Evolutionary conservation across 768 basidiomycete genomes (phyloP), one percentile per base, ranked within the genome.

Genomic region (Cystoderma amianthinum): DNA sequence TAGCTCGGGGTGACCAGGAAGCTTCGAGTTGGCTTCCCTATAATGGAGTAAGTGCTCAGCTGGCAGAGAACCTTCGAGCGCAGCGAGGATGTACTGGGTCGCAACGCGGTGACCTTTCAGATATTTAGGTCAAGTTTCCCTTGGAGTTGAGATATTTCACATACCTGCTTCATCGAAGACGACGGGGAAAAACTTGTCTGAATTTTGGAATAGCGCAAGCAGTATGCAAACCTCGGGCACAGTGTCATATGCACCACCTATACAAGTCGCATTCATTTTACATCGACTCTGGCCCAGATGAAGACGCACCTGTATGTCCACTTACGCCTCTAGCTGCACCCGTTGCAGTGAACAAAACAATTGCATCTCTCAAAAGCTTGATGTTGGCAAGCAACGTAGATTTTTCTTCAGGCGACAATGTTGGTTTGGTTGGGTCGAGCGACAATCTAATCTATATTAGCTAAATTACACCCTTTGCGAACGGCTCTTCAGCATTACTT

Each of bases 51-150:
- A 77, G 25, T 91, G 85, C 51, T 86, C 85, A 2, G 73, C 64
- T 9, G 86, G 78, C 23, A 92, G 43, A 18, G 76, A 57, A 0
- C 87, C 87, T 23, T 89, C 80, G 10, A 92, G 68, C 0, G 83
- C 88, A 23, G 89, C 69, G 21, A 92, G 74, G 22, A 93, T 69
- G 59, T 92, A 93, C 55, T 93, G 90, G 0, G 88, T 91, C 1
- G 89, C 90, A 43, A 93, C 90, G 54, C 90, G 85, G 54, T 92
- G 90, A 22, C 90, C 90, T 85, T 7, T n/a, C n/a, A n/a, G n/a
- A n/a, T n/a, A n/a, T n/a, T n/a, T n/a, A n/a, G n/a, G n/a, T n/a
- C n/a, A n/a, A n/a, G n/a, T n/a, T n/a, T n/a, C n/a, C n/a, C n/a
- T n/a, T n/a, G n/a, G n/a, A 15, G 17, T 6, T 36, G n/a, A 15